A percentile compares a stretch with the other conserved stretches of the same genome.
These are phyloP conservation scores for Epichloe gansuensis DNA, from an alignment of 2,329 filamentous ascomycete species.

Conservation along the genomic window DNA sequence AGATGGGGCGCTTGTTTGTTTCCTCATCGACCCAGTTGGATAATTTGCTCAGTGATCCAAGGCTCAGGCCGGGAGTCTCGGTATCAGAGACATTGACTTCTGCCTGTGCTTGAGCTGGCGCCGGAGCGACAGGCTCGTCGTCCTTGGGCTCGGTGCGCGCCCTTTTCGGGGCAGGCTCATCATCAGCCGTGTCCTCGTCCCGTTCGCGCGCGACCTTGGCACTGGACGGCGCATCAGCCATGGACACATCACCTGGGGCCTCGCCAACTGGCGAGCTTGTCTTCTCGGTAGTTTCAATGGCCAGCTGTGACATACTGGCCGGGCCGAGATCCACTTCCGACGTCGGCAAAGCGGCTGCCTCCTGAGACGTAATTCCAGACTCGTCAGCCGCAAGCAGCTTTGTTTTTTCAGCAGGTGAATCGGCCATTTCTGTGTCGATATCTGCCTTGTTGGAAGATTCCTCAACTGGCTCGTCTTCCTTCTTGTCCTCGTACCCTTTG, in stretches of 20 bases:
- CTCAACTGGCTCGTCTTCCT: not conserved
- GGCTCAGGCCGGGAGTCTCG: constrained; percentile 7
- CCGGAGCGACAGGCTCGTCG: constrained; percentile 17
- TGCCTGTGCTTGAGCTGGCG: constrained; percentile 5
- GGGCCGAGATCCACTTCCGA: constrained; percentile 24
- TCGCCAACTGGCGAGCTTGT: constrained; percentile 13
- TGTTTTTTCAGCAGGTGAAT: constrained; percentile 10
- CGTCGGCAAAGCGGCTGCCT: constrained; percentile 12
- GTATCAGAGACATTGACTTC: constrained; percentile 5
- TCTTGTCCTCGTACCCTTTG: not conserved
- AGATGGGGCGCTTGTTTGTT: constrained; percentile 38
- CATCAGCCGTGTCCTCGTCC: constrained; percentile 53
- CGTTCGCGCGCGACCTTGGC: constrained; percentile 60
- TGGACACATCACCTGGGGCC: constrained; percentile 31
- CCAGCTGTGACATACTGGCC: constrained; percentile 25
- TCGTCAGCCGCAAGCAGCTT: constrained; percentile 8
- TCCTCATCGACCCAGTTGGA: constrained; percentile 29
- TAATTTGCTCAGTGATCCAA: constrained; percentile 16
- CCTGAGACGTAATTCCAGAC: constrained; percentile 6
- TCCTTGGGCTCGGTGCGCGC: constrained; percentile 55
- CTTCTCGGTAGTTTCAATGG: constrained; percentile 23
- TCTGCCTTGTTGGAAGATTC: not conserved
- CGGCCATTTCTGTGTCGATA: constrained; percentile 16
- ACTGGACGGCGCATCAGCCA: constrained; percentile 41
- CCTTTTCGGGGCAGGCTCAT: constrained; percentile 67